Conservation (phyloP, 2,329 filamentous ascomycete species). For the Dactylellina drechsleri region DNA sequence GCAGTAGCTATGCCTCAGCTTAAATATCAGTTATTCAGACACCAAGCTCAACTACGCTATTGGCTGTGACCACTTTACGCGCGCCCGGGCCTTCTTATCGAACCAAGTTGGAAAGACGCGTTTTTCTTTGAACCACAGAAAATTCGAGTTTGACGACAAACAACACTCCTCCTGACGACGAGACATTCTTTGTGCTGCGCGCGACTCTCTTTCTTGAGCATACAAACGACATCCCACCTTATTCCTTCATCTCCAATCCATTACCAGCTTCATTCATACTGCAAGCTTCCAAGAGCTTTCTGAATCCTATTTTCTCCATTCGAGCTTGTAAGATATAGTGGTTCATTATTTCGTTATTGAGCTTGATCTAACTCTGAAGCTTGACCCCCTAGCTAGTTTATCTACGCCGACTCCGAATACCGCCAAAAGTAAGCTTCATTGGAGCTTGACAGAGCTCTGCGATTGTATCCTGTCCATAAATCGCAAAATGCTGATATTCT, state of each 20-base stretch:
- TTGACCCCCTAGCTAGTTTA: too few species aligned
- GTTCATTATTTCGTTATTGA: background rate
- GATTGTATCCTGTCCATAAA: background rate
- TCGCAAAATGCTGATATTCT: constrained; percentile 20
- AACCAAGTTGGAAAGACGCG: constrained; percentile 35
- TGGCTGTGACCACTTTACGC: constrained; percentile 32
- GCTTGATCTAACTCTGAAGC: constrained; percentile 15
- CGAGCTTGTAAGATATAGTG: constrained; percentile 1
- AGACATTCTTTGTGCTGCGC: constrained; percentile 3
- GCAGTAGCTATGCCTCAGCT: too few species aligned
- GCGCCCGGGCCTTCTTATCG: constrained; percentile 1
- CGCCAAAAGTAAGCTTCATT: constrained; percentile 46
- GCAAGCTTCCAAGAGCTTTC: constrained; percentile 1
- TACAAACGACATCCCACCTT: constrained; percentile 40
- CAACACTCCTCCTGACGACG: constrained; percentile 32
- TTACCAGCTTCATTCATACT: constrained; percentile 13
- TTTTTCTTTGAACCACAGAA: constrained; percentile 34
- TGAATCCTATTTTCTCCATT: background rate
- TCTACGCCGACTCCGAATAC: constrained; percentile 15
- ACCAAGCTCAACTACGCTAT: too few species aligned
- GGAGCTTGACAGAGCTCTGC: constrained; percentile 18
- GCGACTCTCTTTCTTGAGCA: constrained; percentile 8
- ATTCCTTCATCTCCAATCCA: background rate
- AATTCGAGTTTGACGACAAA: constrained; percentile 36
- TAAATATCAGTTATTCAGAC: too few species aligned